Percentiles rank a stretch among this genome's conserved stretches.
Conservation (phyloP, 805 yeast species). For the Saccharomycopsis javanensis region DNA sequence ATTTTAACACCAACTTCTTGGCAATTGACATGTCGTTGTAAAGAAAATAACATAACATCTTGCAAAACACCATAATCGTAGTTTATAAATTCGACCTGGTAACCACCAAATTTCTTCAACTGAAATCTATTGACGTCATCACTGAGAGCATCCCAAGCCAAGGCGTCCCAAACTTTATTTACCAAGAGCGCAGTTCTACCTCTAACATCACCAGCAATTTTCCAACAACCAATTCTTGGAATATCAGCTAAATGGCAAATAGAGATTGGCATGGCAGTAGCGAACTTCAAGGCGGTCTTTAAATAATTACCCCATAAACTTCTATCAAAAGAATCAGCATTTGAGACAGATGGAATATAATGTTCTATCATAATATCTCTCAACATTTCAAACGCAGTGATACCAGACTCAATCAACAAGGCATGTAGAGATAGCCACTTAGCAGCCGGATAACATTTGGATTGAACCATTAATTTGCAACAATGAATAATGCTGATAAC, state of each 20-base stretch:
- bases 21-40: slow-evolving; percentile 56
- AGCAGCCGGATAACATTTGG: slow-evolving; percentile 52
- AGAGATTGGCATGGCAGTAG: slow-evolving; percentile 59
- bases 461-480: slow-evolving; percentile 41
- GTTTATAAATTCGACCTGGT: slow-evolving; percentile 54
- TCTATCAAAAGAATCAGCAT: slow-evolving; percentile 46
- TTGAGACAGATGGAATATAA: slow-evolving; percentile 43
- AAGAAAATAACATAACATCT: slow-evolving; percentile 55
- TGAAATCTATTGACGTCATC: slow-evolving; percentile 52
- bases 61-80: slow-evolving; percentile 51
- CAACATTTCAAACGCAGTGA: slow-evolving; percentile 44
- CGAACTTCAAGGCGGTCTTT: slow-evolving; percentile 45
- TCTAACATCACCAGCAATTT: slow-evolving; percentile 55
- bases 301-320: slow-evolving; percentile 62
- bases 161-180: slow-evolving; percentile 58
- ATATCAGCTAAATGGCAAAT: slow-evolving; percentile 61
- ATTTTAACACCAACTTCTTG: slow-evolving; percentile 54
- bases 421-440: slow-evolving; percentile 69
- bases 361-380: slow-evolving; percentile 39
- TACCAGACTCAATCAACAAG: slow-evolving; percentile 44
- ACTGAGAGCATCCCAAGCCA: slow-evolving; percentile 53
- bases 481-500: slow-evolving; percentile 36
- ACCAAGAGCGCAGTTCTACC: slow-evolving; percentile 46
- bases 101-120: slow-evolving; percentile 54
- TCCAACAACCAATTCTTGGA: slow-evolving; percentile 60